Evolutionary conservation across 495 filamentous ascomycete genomes (phyloP), one percentile per base, ranked within the genome.

Genomic region (Cudoniella acicularis): DNA sequence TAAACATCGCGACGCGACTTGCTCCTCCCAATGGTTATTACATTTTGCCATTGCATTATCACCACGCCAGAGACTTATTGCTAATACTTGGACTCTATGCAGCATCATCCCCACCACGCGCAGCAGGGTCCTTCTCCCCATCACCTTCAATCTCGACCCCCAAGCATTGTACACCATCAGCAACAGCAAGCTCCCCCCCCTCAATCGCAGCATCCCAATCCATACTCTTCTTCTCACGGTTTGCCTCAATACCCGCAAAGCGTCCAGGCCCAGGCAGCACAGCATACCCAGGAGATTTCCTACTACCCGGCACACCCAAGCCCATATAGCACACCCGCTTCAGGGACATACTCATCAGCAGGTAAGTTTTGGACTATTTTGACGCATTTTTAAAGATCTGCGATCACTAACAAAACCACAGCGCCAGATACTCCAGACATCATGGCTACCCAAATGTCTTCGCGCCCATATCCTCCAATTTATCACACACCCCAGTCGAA

Each of bases 401-500:
- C 43, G 48, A 55, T n/a, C 23, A 22, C 22, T 60, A 36, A 61
- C 62, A 61, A 49, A 59, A 46, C 26, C 2, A n/a, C 53, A 63
- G 49, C 62, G 42, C 48, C 68, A 96, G 89, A 92, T 69, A 88
- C 83, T 50, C 82, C 88, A 73, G 92, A 97, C 62, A 86, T 92
- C 76, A 98, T 98, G 94, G 92, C 94, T 59, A 85, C 92, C 62
- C 87, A 89, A 68, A 93, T 96, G 85, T 88, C 87, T 69, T 82
- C 85, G 69, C 81, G 85, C 55, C 79, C 79, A 50, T 97, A 92
- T 62, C 93, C 92, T 22, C 90, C 92, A 24, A 96, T 96, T 60
- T 96, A 98, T 67, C 91, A 96, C 68, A 96, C 93, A 2, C 92
- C 93, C 16, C 91, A 96, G 75, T 96, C 92, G 23, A 95, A 91